phyloP scores from a whole-genome alignment of 2,329 filamentous ascomycete genomes.

The Escovopsis sp. region DNA sequence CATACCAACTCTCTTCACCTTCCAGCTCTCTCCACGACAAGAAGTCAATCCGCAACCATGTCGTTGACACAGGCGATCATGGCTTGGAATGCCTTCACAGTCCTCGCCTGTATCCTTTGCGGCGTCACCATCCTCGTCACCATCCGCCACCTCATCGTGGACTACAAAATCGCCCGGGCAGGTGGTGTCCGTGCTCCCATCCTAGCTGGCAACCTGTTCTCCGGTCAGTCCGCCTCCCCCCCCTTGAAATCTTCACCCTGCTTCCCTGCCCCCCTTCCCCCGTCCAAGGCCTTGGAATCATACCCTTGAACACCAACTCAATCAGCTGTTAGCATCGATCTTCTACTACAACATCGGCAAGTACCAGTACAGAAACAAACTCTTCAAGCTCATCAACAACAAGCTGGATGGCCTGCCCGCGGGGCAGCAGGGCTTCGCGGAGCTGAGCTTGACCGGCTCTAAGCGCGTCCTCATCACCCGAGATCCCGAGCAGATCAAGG shows the following conservation, averaged over 20 bases:
- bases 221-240: slow-evolving; percentile 9
- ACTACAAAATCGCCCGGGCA: slow-evolving; percentile 14
- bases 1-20: not conserved
- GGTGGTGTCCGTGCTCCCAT: slow-evolving; percentile 19
- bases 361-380: slow-evolving; percentile 7
- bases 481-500: slow-evolving; percentile 42
- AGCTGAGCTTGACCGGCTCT: slow-evolving; percentile 9
- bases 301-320: slow-evolving; percentile 1
- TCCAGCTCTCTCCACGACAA: not conserved
- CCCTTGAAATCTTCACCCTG: not conserved
- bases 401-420: slow-evolving; percentile 5
- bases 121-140: slow-evolving; percentile 8
- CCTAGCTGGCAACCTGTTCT: slow-evolving; percentile 19
- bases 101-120: not conserved
- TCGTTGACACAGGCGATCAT: not conserved
- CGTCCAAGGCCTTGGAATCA: not conserved
- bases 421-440: slow-evolving; percentile 6
- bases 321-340: slow-evolving; percentile 4
- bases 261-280: not conserved
- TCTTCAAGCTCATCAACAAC: slow-evolving; percentile 7
- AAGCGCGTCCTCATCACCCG: slow-evolving; percentile 26
- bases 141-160: slow-evolving; percentile 10
- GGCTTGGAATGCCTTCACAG: not conserved
- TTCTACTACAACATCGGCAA: slow-evolving; percentile 9
- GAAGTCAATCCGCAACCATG: not conserved